Base-by-base conservation (phyloP, 768 basidiomycete genomes). In the Tulasnella sp. region DNA sequence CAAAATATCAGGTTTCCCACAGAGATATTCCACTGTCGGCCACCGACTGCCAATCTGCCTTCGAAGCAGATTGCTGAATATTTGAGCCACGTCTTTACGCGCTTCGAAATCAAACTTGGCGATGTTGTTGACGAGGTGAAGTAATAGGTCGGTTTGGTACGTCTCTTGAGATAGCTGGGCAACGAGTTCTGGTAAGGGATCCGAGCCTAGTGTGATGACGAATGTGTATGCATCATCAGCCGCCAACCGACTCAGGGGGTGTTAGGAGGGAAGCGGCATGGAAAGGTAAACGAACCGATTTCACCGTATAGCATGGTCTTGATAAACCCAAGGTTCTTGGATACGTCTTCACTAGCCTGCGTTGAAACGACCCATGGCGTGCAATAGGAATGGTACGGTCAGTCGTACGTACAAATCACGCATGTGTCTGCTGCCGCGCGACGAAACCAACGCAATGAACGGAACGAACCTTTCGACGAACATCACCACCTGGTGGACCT, bases 91-190 rank as follows among this genome's bases (percentile, higher is more conserved):
- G 60, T 75, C 73, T 63, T 75, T 75, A 41, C 71, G 66, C 2
- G 73, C 72, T 72, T 74, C 53, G 31, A 52, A 49, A 49, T 57
- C 58, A 34, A 62, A 54, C 42, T 59, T n/a, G 19, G 35, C 15
- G 27, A 53, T 57, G 53, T 40, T 37, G 54, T 9, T 36, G 14
- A 49, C 45, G 8, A 55, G 41, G 50, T 84, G 77, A 25, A 86
- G 72, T 17, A 98, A 75, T 23, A 98, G 75, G 67, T 96, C 90
- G 43, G 85, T 87, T 59, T 81, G 82, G 72, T 97, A 98, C 7
- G 90, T 89, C 68, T 98, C 94, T 66, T 97, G 92, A 0, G 94
- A 87, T 9, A 98, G 81, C 68, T 97, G 93, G 6, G 93, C 91
- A 40, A 97, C 78, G 31, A 89, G 74, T 64, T 98, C 94, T 0